A percentile compares a stretch with the other conserved stretches of the same genome.
phyloP scores from a whole-genome alignment of 345 rosid genomes.

The Viola odorata region DNA sequence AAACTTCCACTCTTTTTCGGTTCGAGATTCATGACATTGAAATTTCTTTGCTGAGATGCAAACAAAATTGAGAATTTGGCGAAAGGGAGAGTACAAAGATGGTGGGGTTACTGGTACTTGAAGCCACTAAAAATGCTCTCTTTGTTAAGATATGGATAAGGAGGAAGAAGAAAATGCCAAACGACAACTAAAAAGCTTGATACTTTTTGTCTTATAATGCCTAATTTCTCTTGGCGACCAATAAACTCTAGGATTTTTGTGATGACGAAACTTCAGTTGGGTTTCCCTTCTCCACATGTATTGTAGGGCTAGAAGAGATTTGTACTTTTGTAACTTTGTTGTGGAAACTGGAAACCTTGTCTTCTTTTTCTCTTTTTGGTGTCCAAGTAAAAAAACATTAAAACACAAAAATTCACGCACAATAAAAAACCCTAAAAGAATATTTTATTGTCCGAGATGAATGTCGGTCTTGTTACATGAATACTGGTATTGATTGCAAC shows the following conservation, averaged over 20 bases:
- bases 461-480: too few species aligned
- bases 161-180: conserved; percentile 20
- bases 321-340: background rate
- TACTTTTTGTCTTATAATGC: conserved; percentile 16
- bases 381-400: background rate
- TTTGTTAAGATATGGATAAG: conserved; percentile 13
- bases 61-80: conserved; percentile 2
- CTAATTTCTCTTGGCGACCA: conserved; percentile 12
- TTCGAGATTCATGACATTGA: conserved; percentile 6
- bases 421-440: too few species aligned
- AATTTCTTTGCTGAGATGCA: conserved; percentile 2
- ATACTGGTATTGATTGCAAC: too few species aligned
- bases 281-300: background rate
- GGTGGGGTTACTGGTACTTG: conserved; percentile 18
- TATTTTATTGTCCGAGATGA: too few species aligned
- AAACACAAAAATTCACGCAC: too few species aligned
- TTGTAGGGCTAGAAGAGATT: background rate
- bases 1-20: background rate
- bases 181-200: background rate
- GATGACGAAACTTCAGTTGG: background rate
- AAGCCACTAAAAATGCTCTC: conserved; percentile 25
- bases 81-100: conserved; percentile 14
- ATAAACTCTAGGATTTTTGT: conserved; percentile 11
- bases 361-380: background rate
- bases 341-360: background rate